Evolutionary conservation across 805 yeast species (phyloP).

Genomic region (Schwanniomyces sp.): DNA sequence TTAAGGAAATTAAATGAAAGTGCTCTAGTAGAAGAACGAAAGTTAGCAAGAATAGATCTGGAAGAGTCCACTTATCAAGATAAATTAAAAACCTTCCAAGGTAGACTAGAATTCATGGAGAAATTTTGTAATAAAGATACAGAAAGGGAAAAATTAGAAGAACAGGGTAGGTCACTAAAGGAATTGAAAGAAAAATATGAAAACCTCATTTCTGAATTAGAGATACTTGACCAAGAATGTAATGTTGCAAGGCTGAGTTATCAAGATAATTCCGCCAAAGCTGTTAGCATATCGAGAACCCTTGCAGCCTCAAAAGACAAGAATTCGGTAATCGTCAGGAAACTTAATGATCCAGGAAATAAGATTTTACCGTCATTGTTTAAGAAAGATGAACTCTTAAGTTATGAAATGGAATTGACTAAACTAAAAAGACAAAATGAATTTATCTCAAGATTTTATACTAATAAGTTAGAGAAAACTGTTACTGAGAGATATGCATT

Average conservation of each 20-base stretch:
- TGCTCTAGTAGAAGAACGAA: conserved; percentile 31
- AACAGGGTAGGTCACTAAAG: conserved; percentile 20
- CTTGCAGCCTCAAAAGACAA: conserved; percentile 18
- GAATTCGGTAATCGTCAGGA: conserved; percentile 15
- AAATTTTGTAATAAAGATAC: neutral
- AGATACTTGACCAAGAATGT: conserved; percentile 25
- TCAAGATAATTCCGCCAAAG: conserved; percentile 33
- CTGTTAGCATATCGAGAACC: conserved; percentile 25
- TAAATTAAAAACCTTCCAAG: conserved; percentile 12
- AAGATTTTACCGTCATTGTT: conserved; percentile 32
- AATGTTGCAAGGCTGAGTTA: conserved; percentile 29
- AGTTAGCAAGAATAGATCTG: conserved; percentile 28
- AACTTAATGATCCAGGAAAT: conserved; percentile 35
- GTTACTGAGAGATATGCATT: conserved; percentile 32
- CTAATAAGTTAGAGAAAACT: conserved; percentile 33
- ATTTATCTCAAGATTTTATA: conserved; percentile 25
- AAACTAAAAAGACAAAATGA: conserved; percentile 26
- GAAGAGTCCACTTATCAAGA: conserved; percentile 23
- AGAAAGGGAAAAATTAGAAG: conserved; percentile 7
- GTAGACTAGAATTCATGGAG: conserved; percentile 9
- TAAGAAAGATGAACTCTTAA: conserved; percentile 30
- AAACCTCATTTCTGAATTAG: conserved; percentile 22
- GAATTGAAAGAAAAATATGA: conserved; percentile 26
- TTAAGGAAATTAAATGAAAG: conserved; percentile 36
- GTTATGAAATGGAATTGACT: conserved; percentile 24